Percentiles rank a stretch among this genome's conserved stretches.
Evolutionary conservation across 2,329 filamentous ascomycete species (phyloP).

Genomic region (Cryphonectria japonica): DNA sequence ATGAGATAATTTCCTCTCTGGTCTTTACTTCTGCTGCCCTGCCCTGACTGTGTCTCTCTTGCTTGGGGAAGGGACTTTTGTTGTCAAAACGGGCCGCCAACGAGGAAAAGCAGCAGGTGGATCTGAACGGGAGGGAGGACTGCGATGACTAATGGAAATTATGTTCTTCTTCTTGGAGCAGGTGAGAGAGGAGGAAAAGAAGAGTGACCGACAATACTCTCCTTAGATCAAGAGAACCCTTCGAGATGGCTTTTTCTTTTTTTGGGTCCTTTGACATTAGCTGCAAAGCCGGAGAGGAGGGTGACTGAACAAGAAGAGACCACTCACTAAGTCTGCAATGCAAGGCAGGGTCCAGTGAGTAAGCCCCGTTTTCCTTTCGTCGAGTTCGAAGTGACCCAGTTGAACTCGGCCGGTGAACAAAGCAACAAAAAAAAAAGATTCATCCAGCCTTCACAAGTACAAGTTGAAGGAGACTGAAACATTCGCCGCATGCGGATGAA

Average conservation of each 20-base stretch:
- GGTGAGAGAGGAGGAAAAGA: background rate
- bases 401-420: conserved; percentile 4
- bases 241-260: background rate
- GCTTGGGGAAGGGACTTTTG: background rate
- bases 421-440: background rate
- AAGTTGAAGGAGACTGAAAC: background rate
- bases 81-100: background rate
- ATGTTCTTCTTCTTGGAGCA: background rate
- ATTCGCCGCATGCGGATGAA: conserved; percentile 19
- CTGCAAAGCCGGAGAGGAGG: background rate
- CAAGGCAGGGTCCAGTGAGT: background rate
- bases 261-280: background rate
- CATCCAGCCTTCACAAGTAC: background rate
- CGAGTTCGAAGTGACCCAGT: background rate
- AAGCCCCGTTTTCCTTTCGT: conserved; percentile 11
- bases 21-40: conserved; percentile 11
- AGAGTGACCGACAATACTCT: background rate
- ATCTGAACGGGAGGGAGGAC: background rate
- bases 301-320: background rate
- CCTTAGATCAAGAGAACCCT: background rate
- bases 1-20: conserved; percentile 25
- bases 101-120: background rate
- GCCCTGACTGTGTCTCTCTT: background rate
- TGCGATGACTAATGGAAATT: conserved; percentile 1
- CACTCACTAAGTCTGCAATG: conserved; percentile 1